A percentile compares a stretch with the other conserved stretches of the same genome.
These are phyloP conservation scores for Pseudozyma hubeiensis DNA, from an alignment of 1,284 basidiomycete species.

Conservation along the genomic window DNA sequence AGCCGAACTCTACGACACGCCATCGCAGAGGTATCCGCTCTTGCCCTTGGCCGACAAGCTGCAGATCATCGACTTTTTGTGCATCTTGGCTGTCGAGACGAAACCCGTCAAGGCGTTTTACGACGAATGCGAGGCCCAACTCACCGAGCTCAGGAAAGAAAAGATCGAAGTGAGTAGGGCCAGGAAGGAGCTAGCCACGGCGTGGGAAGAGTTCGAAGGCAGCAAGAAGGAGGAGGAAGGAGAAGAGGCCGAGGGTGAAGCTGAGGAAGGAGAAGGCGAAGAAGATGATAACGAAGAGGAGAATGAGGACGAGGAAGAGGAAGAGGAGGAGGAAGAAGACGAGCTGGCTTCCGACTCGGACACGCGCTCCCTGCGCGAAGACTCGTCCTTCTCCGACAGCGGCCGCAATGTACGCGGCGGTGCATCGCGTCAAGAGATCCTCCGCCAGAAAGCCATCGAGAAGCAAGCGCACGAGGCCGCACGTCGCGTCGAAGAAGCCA, in stretches of 20 bases:
- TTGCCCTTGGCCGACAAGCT: constrained; percentile 84
- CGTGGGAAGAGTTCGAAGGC: constrained; percentile 76
- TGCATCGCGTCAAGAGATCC: constrained; percentile 56
- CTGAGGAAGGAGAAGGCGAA: constrained; percentile 14
- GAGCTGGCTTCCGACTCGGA: constrained; percentile 49
- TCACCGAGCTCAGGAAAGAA: constrained; percentile 93
- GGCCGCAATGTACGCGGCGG: constrained; percentile 6
- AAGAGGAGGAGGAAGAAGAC: constrained; percentile 45
- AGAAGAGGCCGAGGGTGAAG: constrained; percentile 4
- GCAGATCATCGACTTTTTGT: constrained; percentile 85
- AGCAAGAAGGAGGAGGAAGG: constrained; percentile 52
- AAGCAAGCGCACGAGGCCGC: constrained; percentile 56
- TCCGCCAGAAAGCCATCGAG: constrained; percentile 63
- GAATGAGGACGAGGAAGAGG: constrained; percentile 9
- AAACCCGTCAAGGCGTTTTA: constrained; percentile 86
- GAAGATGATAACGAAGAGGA: constrained; percentile 5
- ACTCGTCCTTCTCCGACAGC: constrained; percentile 45
- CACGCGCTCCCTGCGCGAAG: constrained; percentile 45
- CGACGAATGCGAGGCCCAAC: constrained; percentile 86
- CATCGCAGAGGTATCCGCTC: constrained; percentile 75
- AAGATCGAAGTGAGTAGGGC: constrained; percentile 91
- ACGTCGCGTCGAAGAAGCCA: constrained; percentile 33
- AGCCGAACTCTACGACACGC: constrained; percentile 61
- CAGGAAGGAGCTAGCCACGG: constrained; percentile 82
- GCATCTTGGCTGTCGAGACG: constrained; percentile 88